Base-by-base conservation (phyloP, 1,139 yeast genomes). In the Taphrina deformans region DNA sequence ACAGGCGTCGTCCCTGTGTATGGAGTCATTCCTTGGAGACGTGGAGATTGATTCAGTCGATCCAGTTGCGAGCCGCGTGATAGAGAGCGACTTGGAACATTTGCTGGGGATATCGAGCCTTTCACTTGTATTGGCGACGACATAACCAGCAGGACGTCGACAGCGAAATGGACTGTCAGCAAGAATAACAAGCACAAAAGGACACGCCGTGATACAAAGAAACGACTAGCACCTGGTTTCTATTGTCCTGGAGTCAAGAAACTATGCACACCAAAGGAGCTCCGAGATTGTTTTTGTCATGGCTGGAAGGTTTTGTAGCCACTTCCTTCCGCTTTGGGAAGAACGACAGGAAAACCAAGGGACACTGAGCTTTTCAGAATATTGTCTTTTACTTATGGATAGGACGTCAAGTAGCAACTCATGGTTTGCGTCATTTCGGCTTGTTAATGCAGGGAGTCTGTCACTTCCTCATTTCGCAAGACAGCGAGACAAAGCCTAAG, bases 111-210 rank as follows among this genome's bases (percentile, higher is more conserved):
- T 26, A 53, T 45, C 14, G 62, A 56, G 24, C 55, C 46, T 31
- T 58, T 58, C 38, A 58, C 62, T 12, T 58, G 48, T 24, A 58
- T 58, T 27, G 62, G 62, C 26, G 45, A 23, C 10, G 62, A 46
- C 62, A 58, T 58, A 16, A 9, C 26, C 10, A 18, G 29, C 29
- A 9, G 6, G 33, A 6, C 10, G 10, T 29, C 33, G 6, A 29
- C 33, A 29, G 10, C 6, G 6, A 10, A 29, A 29, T n/a, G n/a
- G n/a, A n/a, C n/a, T n/a, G n/a, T n/a, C n/a, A n/a, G n/a, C n/a
- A n/a, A n/a, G n/a, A n/a, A n/a, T n/a, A n/a, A n/a, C n/a, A n/a
- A n/a, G n/a, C n/a, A n/a, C n/a, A n/a, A n/a, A n/a, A n/a, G n/a
- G n/a, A n/a, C n/a, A n/a, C n/a, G n/a, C n/a, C n/a, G n/a, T n/a